Conservation (phyloP, 805 yeast species). For the Blastobotrys chiropterorum region DNA sequence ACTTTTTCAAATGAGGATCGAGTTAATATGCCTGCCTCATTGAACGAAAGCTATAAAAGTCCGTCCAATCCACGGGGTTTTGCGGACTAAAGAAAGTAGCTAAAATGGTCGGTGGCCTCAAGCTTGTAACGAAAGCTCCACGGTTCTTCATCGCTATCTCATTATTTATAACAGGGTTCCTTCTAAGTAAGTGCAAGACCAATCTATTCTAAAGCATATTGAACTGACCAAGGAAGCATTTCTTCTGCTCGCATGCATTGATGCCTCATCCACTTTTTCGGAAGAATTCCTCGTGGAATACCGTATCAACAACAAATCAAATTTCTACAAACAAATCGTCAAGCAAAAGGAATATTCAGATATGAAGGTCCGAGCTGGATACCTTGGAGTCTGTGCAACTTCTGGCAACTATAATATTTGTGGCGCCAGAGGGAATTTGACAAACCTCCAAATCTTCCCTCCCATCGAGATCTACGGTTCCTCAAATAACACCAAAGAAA, state of each 20-base stretch:
- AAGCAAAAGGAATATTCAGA: constrained; percentile 8
- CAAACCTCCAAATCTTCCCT: constrained; percentile 2
- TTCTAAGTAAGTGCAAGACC: not conserved
- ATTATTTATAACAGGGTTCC: constrained; percentile 6
- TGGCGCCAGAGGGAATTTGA: constrained; percentile 5
- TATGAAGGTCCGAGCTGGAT: constrained; percentile 16
- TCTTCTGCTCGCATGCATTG: constrained; percentile 15
- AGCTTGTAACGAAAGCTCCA: constrained; percentile 2
- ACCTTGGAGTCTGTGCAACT: constrained; percentile 15
- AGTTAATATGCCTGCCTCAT: too few relatives aligned
- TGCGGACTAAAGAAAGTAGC: too few relatives aligned
- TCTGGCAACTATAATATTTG: constrained; percentile 6
- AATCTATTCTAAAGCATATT: not conserved
- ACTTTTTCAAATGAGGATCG: too few relatives aligned
- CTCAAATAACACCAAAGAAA: not conserved
- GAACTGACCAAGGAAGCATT: constrained; percentile 6
- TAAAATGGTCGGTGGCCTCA: not conserved
- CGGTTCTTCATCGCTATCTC: constrained; percentile 1
- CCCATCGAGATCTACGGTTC: not conserved
- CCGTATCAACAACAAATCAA: constrained; percentile 11
- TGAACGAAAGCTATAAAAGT: too few relatives aligned
- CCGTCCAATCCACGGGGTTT: too few relatives aligned
- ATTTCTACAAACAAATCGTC: constrained; percentile 1
- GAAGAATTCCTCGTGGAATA: constrained; percentile 16
- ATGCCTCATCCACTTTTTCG: constrained; percentile 13